Conservation (phyloP, 306 rosid genomes). For the Albizia julibrissin region DNA sequence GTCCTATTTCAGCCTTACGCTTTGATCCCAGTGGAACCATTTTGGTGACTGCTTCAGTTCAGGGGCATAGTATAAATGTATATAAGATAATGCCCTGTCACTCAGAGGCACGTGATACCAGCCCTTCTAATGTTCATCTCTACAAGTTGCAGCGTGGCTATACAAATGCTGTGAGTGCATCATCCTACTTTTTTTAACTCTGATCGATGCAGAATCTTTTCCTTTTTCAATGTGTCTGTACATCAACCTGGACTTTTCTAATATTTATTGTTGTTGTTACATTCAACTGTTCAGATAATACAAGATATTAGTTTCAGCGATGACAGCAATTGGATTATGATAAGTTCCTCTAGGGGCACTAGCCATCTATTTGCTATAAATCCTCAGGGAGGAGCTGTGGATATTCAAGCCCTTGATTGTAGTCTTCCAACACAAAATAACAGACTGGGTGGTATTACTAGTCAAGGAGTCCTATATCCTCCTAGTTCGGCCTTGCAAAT, state of each 20-base stretch:
- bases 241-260: conserved; percentile 7
- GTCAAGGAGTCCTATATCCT: conserved; percentile 45
- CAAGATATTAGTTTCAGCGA: conserved; percentile 92
- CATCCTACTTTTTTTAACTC: background rate
- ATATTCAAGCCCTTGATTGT: conserved; percentile 60
- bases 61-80: conserved; percentile 94
- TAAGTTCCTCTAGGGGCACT: conserved; percentile 97
- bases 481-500: conserved; percentile 46
- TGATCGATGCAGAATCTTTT: background rate
- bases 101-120: conserved; percentile 43
- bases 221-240: background rate
- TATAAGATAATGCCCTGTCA: conserved; percentile 72
- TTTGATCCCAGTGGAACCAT: conserved; percentile 94
- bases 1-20: conserved; percentile 92
- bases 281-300: conserved; percentile 65
- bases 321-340: conserved; percentile 98
- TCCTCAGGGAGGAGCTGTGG: conserved; percentile 78
- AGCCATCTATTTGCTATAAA: conserved; percentile 91
- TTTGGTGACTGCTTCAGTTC: conserved; percentile 90
- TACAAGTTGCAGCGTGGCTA: conserved; percentile 92
- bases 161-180: conserved; percentile 82
- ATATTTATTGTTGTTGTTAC: background rate
- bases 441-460: conserved; percentile 41
- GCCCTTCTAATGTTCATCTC: conserved; percentile 66
- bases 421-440: conserved; percentile 45